These are phyloP conservation scores for Asterella californica DNA, from an alignment of 225 moss, liverwort and hornwort species.

Conservation along the genomic window DNA sequence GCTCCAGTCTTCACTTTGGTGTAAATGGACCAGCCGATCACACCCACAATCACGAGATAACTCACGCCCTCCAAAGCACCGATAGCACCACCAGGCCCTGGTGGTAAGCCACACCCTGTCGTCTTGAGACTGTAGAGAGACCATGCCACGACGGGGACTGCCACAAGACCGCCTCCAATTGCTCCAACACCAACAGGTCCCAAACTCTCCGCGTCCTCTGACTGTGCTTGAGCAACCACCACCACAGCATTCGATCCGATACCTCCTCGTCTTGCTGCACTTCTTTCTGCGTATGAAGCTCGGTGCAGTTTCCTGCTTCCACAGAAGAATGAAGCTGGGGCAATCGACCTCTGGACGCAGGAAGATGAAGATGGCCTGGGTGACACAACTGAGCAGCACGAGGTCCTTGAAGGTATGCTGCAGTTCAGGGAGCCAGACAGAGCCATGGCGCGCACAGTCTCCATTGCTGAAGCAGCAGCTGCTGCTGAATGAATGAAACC, in stretches of 20 bases:
- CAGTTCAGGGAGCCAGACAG: not conserved
- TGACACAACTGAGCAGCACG: not conserved
- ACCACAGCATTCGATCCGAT: not conserved
- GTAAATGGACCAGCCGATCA: conserved; percentile 72
- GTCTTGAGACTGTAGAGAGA: conserved; percentile 89
- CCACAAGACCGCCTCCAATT: conserved; percentile 63
- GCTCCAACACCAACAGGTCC: conserved; percentile 49
- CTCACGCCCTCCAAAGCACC: conserved; percentile 95
- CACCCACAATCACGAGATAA: conserved; percentile 62
- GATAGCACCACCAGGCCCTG: conserved; percentile 73
- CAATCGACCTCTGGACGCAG: not conserved
- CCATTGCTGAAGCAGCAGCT: conserved; percentile 6
- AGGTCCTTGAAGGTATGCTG: not conserved
- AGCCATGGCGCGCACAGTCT: conserved; percentile 22
- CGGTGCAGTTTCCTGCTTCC: not conserved
- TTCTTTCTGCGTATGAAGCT: not conserved
- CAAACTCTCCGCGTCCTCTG: conserved; percentile 50
- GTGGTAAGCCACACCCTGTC: conserved; percentile 93
- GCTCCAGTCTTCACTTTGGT: conserved; percentile 82
- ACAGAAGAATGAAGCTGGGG: not conserved
- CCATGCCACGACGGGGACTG: conserved; percentile 80
- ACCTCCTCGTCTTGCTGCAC: not conserved
- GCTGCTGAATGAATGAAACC: too few species aligned
- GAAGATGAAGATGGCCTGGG: not conserved
- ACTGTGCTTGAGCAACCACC: conserved; percentile 37